phyloP scores from a whole-genome alignment of 208 protist genomes.

The Trypanosoma lewisi region DNA sequence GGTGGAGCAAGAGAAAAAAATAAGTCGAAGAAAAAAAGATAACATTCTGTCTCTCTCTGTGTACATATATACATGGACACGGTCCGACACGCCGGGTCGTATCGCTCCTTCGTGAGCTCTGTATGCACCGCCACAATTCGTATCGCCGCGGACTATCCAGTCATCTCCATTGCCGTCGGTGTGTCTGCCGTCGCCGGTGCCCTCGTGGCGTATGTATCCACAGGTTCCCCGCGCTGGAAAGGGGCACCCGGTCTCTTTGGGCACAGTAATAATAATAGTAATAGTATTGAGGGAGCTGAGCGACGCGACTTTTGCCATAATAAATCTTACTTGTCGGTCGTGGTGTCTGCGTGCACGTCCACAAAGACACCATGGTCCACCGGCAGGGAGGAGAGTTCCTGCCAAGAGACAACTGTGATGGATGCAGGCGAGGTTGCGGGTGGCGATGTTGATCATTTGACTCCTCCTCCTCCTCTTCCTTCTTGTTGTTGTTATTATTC shows the following conservation, averaged over 20 bases:
- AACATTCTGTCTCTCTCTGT: too few species aligned
- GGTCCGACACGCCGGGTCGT: background rate
- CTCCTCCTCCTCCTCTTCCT: background rate
- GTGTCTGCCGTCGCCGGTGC: background rate
- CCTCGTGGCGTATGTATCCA: constrained; percentile 12
- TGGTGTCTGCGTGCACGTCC: background rate
- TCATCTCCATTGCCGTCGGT: constrained; percentile 2
- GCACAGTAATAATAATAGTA: background rate
- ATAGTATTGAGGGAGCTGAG: too few species aligned
- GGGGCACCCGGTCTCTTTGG: constrained; percentile 10
- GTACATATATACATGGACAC: too few species aligned
- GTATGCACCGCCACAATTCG: background rate
- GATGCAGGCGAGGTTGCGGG: background rate
- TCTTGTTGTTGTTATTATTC: too few species aligned
- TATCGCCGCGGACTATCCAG: background rate
- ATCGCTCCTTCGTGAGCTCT: background rate
- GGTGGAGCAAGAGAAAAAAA: too few species aligned
- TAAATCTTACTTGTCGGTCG: background rate
- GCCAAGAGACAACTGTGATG: background rate
- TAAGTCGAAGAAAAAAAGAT: too few species aligned
- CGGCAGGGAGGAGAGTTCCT: background rate
- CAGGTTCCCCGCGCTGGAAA: constrained; percentile 28
- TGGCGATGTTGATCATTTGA: constrained; percentile 1
- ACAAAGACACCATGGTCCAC: constrained; percentile 20
- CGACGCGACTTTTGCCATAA: background rate